Base-by-base conservation (phyloP, 192 early-diverging fungal genomes). In the Gonapodya sp. region DNA sequence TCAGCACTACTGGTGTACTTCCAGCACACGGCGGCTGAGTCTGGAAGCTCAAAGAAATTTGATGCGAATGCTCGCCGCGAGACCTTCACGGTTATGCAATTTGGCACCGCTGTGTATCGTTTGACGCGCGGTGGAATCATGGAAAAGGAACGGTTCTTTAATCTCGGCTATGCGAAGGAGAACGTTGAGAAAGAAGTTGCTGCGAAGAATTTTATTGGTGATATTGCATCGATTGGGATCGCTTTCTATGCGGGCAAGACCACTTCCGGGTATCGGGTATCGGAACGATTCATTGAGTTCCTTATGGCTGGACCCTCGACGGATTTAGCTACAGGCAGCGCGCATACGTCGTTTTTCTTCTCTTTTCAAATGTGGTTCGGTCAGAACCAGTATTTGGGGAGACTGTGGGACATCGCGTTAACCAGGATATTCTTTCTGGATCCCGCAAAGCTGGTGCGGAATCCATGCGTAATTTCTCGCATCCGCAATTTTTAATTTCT, bases 191-290 rank as follows among this genome's bases (percentile, higher is more conserved):
- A 2, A 16, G 18, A 77, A 33, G 75, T 33, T 31, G 75, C 75
- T 33, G 75, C 75, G 8, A 18, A 77, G 30, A 34, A 31, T 33
- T 77, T 77, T 33, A 33, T 77, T 18, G 8, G 34, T 14, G 75
- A 77, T 34, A 14, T 77, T 2, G 18, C 75, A 33, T 32, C 34
- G 8, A 31, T 77, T 31, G 75, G 18, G 75, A 77, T 77, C 75
- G 75, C 75, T 33, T 77, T 77, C 75, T 77, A 77, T 33, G 18
- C 75, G 75, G 75, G 75, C 2, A 64, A 64, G 46, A 77, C 8
- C 30, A 18, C 18, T 8, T 14, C 18, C 75, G 31, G 18, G 75
- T 77, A 31, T 33, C 75, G 75, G 8, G 75, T 77, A 2, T 77
- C 75, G 2, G 34, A 77, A 2, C 75, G 75, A 18, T 77, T 77